Base-by-base conservation (phyloP, 2,329 filamentous ascomycete genomes). In the Ceratocystis lukuohia region DNA sequence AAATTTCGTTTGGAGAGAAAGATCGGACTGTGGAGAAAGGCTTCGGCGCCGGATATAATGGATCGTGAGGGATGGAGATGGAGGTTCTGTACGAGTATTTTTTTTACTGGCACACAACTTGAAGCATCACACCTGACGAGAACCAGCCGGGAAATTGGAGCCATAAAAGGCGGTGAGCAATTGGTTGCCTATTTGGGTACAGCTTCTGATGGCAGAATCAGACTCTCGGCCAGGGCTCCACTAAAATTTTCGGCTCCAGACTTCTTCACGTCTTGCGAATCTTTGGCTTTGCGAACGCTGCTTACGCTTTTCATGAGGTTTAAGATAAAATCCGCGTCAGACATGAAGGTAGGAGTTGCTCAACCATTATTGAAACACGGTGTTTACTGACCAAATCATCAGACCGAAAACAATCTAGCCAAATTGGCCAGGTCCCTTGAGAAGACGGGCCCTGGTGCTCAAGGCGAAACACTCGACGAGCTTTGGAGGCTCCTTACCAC, bases 341-440 rank as follows among this genome's bases (percentile, higher is more conserved):
- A 25, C 7, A 65, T 65, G 64, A 57, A 61, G 64, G 64, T 64
- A 22, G 17, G 64, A 15, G 5, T 5, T 33, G 17, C n/a, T 3
- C 30, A 61, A 57, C 44, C 61, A 30, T 59, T 56, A 61, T 65
- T 65, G 3, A 41, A 41, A 12, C 8, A 12, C 12, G 37, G 1
- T 41, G 62, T 65, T 61, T 57, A 25, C 56, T 65, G 70, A 73
- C 68, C 68, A 71, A 53, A 53, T 45, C 67, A 64, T 62, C 57
- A 77, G 74, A 70, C 72, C 65, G 72, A 72, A 68, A 70, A 70
- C 67, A 71, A 77, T 71, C 78, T 84, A 69, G 77, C 84, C 71
- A 80, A 78, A 72, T 77, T 77, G 66, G 80, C 82, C 37, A 77
- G 81, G 73, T 76, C 79, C n/a, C 78, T 85, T 62, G 82, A 85